phyloP scores from a whole-genome alignment of 2,329 filamentous ascomycete genomes.

The Fusarium transvaalense region DNA sequence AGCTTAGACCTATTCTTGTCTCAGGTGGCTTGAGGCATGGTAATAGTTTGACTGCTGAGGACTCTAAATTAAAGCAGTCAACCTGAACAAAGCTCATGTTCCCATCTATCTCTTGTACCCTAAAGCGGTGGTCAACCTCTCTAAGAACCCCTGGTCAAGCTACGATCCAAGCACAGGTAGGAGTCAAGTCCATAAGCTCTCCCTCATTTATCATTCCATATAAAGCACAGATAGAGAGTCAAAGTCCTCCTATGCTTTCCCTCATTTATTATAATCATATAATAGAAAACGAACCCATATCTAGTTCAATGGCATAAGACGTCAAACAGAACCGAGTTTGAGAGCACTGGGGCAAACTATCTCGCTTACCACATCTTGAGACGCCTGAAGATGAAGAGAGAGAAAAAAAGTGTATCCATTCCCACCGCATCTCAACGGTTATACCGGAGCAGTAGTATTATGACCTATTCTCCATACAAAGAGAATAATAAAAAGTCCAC shows the following conservation, averaged over 20 bases:
- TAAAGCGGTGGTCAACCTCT: neutral
- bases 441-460: constrained; percentile 19
- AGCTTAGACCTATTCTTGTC: neutral
- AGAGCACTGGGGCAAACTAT: constrained; percentile 1
- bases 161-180: too few relatives aligned
- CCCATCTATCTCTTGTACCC: neutral
- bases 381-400: constrained; percentile 2
- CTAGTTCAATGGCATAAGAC: neutral
- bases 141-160: too few relatives aligned
- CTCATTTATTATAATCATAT: neutral
- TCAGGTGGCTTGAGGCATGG: neutral
- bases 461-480: neutral
- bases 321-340: constrained; percentile 9
- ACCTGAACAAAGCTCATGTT: neutral
- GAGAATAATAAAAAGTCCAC: neutral
- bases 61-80: neutral
- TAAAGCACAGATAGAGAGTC: too few relatives aligned
- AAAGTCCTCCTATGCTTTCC: too few relatives aligned
- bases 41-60: neutral
- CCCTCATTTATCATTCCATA: neutral
- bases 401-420: neutral
- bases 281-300: neutral
- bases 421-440: neutral
- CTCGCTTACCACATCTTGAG: neutral
- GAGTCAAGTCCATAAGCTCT: too few relatives aligned